Conservation (phyloP, 2,329 filamentous ascomycete species). For the Cercospora beticola region DNA sequence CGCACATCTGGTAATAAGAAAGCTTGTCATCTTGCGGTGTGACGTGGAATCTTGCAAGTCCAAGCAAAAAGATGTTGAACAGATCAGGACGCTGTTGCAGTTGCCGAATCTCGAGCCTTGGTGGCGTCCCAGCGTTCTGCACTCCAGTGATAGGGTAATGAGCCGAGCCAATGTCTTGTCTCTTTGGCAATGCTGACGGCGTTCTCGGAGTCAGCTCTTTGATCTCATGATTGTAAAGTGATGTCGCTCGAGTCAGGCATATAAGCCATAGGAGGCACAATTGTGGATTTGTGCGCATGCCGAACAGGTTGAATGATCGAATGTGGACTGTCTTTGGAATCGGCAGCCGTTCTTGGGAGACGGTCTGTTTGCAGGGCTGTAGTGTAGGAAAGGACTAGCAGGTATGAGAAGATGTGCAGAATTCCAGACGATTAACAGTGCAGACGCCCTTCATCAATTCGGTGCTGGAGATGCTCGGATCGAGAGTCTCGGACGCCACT, state of each 20-base stretch:
- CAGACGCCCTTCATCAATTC: not conserved
- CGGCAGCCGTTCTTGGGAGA: not conserved
- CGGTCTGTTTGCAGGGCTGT: not conserved
- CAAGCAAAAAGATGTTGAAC: constrained; percentile 76
- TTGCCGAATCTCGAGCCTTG: constrained; percentile 66
- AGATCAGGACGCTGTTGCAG: constrained; percentile 63
- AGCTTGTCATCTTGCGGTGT: constrained; percentile 62
- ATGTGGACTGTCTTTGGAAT: not conserved
- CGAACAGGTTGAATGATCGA: not conserved
- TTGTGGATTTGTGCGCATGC: not conserved
- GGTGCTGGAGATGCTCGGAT: not conserved
- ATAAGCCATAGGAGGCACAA: not conserved
- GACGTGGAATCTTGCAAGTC: constrained; percentile 69
- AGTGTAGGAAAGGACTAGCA: not conserved
- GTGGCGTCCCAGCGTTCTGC: constrained; percentile 34
- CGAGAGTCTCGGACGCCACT: not conserved
- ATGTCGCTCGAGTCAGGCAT: not conserved
- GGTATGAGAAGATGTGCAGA: not conserved
- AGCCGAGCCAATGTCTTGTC: constrained; percentile 21
- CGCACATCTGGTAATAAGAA: constrained; percentile 77
- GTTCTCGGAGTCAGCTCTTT: constrained; percentile 17
- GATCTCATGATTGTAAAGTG: constrained; percentile 22
- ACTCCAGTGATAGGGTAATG: constrained; percentile 36
- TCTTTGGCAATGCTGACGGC: not conserved
- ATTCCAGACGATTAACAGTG: not conserved